Base-by-base conservation (phyloP, 2,329 filamentous ascomycete genomes). In the Phaeosphaeria sp. region DNA sequence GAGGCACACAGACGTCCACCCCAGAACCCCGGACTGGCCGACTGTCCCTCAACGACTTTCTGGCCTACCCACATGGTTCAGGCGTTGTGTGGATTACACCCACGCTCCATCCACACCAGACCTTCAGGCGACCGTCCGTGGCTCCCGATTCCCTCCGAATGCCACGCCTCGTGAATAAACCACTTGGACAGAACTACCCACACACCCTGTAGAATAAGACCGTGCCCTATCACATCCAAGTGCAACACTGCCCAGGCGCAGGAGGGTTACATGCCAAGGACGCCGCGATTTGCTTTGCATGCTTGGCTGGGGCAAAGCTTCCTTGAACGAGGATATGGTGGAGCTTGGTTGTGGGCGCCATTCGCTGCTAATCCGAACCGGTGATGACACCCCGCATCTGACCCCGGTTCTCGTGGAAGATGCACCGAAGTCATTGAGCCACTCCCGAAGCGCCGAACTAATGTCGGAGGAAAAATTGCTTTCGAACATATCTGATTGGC, bases 271-370 rank as follows among this genome's bases (percentile, higher is more conserved):
- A 62, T 60, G 57, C 63, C 59, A 52, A 66, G 59, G 43, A 41
- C 42, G 21, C 25, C 49, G 52, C 47, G 51, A 15, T 46, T 50
- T 52, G 57, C 57, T 58, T 62, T 43, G 52, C 52, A 55, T 46
- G 59, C 61, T 66, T 66, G 48, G 52, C 56, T 56, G 59, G 58
- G 53, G 57, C 41, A 64, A 63, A 66, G 61, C 61, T 60, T 66
- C 59, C 59, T 59, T 62, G 63, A 21, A 30, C 21, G 27, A 56
- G 51, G 48, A 27, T 47, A 47, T 51, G 49, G 54, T 55, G 54
- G 61, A 56, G 62, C 59, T 64, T 62, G 56, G 25, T 57, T 20
- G 50, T 48, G 49, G 62, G 50, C 18, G 48, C 6, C 18, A 21
- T 41, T 15, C 22, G 44, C 27, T 44, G 20, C 17, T 6, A 39